These are phyloP conservation scores for Oligophagozyma castellii DNA, from an alignment of 1,139 yeast species.

Conservation along the genomic window DNA sequence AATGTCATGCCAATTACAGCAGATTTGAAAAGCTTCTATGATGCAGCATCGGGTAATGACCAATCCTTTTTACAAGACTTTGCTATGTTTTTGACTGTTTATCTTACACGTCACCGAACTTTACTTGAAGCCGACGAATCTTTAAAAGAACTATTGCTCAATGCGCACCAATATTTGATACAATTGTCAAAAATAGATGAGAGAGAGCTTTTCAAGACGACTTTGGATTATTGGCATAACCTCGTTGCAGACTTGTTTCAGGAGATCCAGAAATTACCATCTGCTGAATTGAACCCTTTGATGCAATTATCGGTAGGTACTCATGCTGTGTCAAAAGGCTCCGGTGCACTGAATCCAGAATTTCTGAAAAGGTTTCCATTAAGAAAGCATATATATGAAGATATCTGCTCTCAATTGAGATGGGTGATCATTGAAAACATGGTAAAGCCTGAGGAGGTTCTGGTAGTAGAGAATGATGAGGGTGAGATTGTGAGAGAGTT, in stretches of 20 bases:
- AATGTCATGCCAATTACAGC: constrained; percentile 62
- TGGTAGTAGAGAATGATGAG: constrained; percentile 94
- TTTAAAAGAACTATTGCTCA: constrained; percentile 45
- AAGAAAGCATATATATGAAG: constrained; percentile 72
- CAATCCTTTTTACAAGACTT: constrained; percentile 93
- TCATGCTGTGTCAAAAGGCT: constrained; percentile 36
- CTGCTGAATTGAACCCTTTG: constrained; percentile 47
- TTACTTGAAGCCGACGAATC: constrained; percentile 56
- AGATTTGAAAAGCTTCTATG: constrained; percentile 61
- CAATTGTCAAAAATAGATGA: constrained; percentile 86
- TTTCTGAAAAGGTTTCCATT: constrained; percentile 61
- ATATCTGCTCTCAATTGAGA: constrained; percentile 67
- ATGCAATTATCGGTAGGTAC: constrained; percentile 53
- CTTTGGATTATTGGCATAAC: constrained; percentile 86
- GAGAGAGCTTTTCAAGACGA: constrained; percentile 88
- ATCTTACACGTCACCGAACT: constrained; percentile 59
- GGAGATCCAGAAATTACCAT: constrained; percentile 74
- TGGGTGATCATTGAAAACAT: constrained; percentile 87
- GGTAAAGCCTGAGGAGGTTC: constrained; percentile 97
- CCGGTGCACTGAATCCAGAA: constrained; percentile 84
- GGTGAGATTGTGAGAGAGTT: constrained; percentile 98
- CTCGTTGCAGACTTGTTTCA: constrained; percentile 69
- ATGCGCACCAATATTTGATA: constrained; percentile 68
- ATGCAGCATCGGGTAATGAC: constrained; percentile 64
- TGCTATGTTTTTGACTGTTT: constrained; percentile 85